These are phyloP conservation scores for Aureoboletus auriporus DNA, from an alignment of 768 basidiomycete species.

Conservation along the genomic window DNA sequence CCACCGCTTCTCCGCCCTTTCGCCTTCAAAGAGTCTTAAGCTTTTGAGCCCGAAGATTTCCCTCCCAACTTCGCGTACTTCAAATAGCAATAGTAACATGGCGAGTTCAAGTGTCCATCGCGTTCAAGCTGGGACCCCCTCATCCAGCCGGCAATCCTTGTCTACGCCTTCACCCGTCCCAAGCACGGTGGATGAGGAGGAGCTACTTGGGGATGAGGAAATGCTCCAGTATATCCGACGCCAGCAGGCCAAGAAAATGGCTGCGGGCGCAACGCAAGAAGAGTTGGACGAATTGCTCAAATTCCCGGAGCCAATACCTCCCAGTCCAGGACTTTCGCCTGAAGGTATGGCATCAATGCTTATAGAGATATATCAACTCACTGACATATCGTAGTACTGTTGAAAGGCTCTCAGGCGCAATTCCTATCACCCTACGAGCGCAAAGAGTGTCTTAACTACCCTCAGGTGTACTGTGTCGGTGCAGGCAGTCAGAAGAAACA, in stretches of 20 bases:
- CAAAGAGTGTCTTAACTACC: slow-evolving; percentile 87
- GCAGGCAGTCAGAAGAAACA: slow-evolving; percentile 78
- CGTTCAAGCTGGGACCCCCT: slow-evolving; percentile 55
- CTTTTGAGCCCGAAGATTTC: slow-evolving; percentile 77
- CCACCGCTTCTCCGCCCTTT: slow-evolving; percentile 78
- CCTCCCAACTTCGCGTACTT: slow-evolving; percentile 51
- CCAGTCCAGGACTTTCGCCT: slow-evolving; percentile 61
- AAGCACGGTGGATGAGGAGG: slow-evolving; percentile 78
- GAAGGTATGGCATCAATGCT: slow-evolving; percentile 48
- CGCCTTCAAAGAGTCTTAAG: slow-evolving; percentile 82
- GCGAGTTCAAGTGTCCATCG: slow-evolving; percentile 45
- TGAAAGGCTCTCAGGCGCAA: slow-evolving; percentile 63
- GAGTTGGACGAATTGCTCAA: slow-evolving; percentile 84
- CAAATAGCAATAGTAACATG: slow-evolving; percentile 34
- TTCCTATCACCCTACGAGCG: slow-evolving; percentile 84
- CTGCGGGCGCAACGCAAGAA: slow-evolving; percentile 77
- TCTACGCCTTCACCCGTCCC: slow-evolving; percentile 85
- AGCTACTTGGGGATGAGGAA: slow-evolving; percentile 89
- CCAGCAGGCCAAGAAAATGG: slow-evolving; percentile 84
- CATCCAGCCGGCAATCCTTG: slow-evolving; percentile 68
- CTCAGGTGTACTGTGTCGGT: slow-evolving; percentile 79
- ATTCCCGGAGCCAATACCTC: slow-evolving; percentile 88
- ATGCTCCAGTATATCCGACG: slow-evolving; percentile 93
- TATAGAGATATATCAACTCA: slow-evolving; percentile 4
- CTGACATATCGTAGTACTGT: slow-evolving; percentile 43